phyloP scores from a whole-genome alignment of 2,329 filamentous ascomycete genomes.

The Trichoderma arundinaceum region DNA sequence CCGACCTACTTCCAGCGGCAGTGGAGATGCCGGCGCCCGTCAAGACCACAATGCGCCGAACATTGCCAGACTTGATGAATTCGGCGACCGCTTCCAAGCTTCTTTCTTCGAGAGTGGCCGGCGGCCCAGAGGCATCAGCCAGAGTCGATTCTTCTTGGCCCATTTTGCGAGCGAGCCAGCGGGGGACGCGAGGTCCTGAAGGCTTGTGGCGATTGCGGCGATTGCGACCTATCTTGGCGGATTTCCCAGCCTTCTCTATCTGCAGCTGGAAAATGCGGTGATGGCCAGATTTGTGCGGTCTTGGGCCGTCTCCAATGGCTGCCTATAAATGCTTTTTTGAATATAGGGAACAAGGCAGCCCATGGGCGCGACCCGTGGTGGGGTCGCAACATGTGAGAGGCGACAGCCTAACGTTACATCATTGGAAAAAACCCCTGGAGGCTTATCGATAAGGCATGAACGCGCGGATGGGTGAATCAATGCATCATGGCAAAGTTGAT shows the following conservation, averaged over 20 bases:
- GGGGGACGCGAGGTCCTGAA: constrained; percentile 42
- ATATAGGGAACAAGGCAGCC: neutral
- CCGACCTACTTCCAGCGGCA: constrained; percentile 61
- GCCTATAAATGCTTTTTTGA: neutral
- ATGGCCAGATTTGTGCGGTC: neutral
- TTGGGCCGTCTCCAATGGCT: neutral
- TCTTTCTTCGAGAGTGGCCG: constrained; percentile 70
- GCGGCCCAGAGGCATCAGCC: constrained; percentile 63
- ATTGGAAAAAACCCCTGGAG: neutral
- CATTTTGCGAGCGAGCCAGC: constrained; percentile 64
- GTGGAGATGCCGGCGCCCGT: constrained; percentile 90
- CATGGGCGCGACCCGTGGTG: constrained; percentile 10
- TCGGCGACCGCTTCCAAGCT: constrained; percentile 77
- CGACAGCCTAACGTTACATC: constrained; percentile 28
- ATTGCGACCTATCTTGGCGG: constrained; percentile 49
- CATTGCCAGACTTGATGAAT: constrained; percentile 73
- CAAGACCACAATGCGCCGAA: constrained; percentile 80
- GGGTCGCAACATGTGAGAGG: constrained; percentile 28
- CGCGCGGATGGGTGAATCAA: too few relatives aligned
- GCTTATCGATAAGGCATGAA: constrained; percentile 33
- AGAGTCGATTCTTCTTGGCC: constrained; percentile 81
- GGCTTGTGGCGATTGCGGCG: constrained; percentile 45
- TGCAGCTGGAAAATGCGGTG: neutral
- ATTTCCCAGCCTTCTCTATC: neutral
- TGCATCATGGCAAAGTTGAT: too few relatives aligned